Base-by-base conservation (phyloP, 225 moss, liverwort and hornwort species). In the Straminergon stramineum region DNA sequence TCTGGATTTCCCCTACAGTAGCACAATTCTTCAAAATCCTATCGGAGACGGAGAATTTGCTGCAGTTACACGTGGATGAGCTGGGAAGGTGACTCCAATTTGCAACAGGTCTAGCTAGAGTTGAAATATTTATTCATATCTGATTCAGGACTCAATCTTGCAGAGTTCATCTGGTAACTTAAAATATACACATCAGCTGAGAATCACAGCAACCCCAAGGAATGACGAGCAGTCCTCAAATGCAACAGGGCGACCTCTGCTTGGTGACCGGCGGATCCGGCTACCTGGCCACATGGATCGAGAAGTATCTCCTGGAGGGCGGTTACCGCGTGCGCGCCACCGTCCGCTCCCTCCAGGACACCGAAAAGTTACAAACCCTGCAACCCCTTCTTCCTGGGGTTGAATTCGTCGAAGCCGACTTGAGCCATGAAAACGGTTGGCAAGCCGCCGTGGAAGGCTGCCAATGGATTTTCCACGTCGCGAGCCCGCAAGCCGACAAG, bases 401-500 rank as follows among this genome's bases (percentile, higher is more conserved):
- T 17, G 86, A 90, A 58, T 92, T 90, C 70, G 83, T 90, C 16
- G 90, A 90, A 68, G 90, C 88, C 30, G 73, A 92, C 88, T 78
- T 92, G 41, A 21, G 88, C 69, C 68, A 83, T 17, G 85, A 90
- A 34, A 55, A 35, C 7, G 86, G 90, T 8, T 92, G 90, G 92
- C 61, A 85, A 64, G 82, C 35, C 28, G 90, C 92, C 27, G 55
- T 88, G 32, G 76, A 92, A 37, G 90, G 90, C 55, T 90, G 88
- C 86, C 88, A 71, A 43, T 90, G 92, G 92, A 74, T 92, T 28
- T 90, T 92, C 85, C 90, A 92, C 64, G 88, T 92, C 69, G 90
- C 92, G 60, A 90, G 82, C 31, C 92, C 86, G 26, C 88, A 92
- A 83, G 88, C 92, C 43, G 71, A 78, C 76, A 77, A 84, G 71